phyloP scores from a whole-genome alignment of 495 filamentous ascomycete genomes.

The Xylaria flabelliformis region DNA sequence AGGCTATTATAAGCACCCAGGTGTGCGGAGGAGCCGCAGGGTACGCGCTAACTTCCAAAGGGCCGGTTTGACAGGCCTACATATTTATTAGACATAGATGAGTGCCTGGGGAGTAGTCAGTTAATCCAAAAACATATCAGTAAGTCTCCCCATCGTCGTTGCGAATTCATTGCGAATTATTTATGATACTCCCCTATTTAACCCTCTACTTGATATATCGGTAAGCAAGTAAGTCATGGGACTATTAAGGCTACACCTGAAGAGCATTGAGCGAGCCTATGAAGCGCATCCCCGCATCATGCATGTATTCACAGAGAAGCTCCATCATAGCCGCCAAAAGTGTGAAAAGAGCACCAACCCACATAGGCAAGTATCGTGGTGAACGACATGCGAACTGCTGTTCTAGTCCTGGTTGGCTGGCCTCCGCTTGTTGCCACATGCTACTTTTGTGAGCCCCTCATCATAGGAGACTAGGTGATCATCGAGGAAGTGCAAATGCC shows the following conservation, averaged over 20 bases:
- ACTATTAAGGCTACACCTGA: background rate
- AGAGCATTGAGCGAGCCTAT: slow-evolving; percentile 4
- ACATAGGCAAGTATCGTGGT: slow-evolving; percentile 22
- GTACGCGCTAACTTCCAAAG: slow-evolving; percentile 3
- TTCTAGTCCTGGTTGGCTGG: background rate
- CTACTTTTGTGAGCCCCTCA: slow-evolving; percentile 15
- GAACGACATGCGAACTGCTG: slow-evolving; percentile 17
- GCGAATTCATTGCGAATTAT: background rate
- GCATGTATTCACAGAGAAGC: slow-evolving; percentile 13
- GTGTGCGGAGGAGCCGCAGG: slow-evolving; percentile 10
- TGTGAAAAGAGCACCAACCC: slow-evolving; percentile 11
- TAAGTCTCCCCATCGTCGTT: background rate
- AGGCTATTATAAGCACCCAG: background rate
- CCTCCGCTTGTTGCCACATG: slow-evolving; percentile 24
- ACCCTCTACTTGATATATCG: background rate
- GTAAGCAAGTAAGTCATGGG: background rate
- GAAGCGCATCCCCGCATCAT: slow-evolving; percentile 3
- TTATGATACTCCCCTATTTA: background rate
- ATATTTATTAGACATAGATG: background rate
- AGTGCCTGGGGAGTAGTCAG: background rate
- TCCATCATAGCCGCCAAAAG: slow-evolving; percentile 6
- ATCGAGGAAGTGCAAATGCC: background rate
- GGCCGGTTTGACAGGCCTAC: background rate
- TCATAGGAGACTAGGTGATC: background rate
- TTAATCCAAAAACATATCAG: background rate